Percentiles rank a stretch among this genome's conserved stretches.
Conservation (phyloP, 176 grass and related monocot species). For the Triticum turgidum region DNA sequence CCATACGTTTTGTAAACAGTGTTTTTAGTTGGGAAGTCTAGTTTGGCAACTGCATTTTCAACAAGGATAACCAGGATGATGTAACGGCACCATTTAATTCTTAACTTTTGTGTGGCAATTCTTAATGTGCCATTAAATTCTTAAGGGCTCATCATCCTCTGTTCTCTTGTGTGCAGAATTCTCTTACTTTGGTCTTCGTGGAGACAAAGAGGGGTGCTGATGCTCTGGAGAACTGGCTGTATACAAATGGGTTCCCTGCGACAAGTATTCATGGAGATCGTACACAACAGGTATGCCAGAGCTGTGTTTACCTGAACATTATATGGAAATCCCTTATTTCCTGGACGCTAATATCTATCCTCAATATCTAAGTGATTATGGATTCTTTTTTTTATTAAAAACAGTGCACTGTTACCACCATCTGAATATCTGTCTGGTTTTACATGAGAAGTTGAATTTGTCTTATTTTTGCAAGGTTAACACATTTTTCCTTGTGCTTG, state of each 20-base stretch:
- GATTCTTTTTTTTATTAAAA: neutral
- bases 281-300: conserved; percentile 62
- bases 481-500: neutral
- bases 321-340: neutral
- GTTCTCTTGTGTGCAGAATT: conserved; percentile 50
- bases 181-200: conserved; percentile 91
- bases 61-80: neutral
- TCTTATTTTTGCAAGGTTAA: neutral
- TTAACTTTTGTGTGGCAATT: too few relatives aligned
- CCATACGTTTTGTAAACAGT: neutral
- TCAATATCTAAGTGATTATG: neutral
- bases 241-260: conserved; percentile 83
- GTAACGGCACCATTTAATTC: neutral
- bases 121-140: too few relatives aligned
- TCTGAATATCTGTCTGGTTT: neutral
- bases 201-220: conserved; percentile 97
- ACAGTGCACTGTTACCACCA: neutral
- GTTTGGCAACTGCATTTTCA: neutral
- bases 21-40: neutral
- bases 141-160: neutral
- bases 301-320: neutral
- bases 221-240: conserved; percentile 92
- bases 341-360: neutral
- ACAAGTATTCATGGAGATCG: conserved; percentile 96
- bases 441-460: neutral